phyloP scores from a whole-genome alignment of 2,329 filamentous ascomycete genomes.

The Colletotrichum eremochloae region DNA sequence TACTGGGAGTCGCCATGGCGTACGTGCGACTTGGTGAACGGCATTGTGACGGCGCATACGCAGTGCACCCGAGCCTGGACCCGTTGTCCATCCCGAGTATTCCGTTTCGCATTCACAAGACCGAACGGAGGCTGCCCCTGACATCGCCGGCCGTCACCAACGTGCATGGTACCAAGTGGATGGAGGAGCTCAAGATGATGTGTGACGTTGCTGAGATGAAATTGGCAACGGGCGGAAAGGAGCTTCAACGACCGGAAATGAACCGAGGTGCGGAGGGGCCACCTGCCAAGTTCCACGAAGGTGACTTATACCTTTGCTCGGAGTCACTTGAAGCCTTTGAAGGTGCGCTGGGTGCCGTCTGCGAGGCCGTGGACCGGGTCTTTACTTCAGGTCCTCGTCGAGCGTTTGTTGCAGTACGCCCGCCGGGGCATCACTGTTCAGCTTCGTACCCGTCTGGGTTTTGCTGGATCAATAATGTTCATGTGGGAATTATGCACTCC shows the following conservation, averaged over 20 bases:
- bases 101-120: constrained; percentile 90
- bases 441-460: constrained; percentile 91
- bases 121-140: constrained; percentile 77
- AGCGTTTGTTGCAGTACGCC: constrained; percentile 92
- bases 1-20: constrained; percentile 85
- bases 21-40: constrained; percentile 91
- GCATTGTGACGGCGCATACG: constrained; percentile 77
- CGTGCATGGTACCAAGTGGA: constrained; percentile 93
- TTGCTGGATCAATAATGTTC: constrained; percentile 98
- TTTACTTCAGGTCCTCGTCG: constrained; percentile 77
- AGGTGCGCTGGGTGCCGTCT: constrained; percentile 91
- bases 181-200: constrained; percentile 90
- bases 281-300: constrained; percentile 78
- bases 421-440: constrained; percentile 96
- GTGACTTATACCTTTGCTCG: constrained; percentile 89
- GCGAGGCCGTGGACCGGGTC: constrained; percentile 90
- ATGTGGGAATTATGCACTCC: constrained; percentile 94
- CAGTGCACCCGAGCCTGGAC: constrained; percentile 74
- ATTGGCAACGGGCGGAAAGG: constrained; percentile 81
- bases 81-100: constrained; percentile 67
- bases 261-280: constrained; percentile 61
- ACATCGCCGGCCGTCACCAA: constrained; percentile 85
- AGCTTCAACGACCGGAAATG: constrained; percentile 79
- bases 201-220: constrained; percentile 85
- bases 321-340: constrained; percentile 91